Evolutionary conservation across 495 filamentous ascomycete species (phyloP), one percentile per base, ranked within the genome.

Genomic region (Elaphomyces granulatus): DNA sequence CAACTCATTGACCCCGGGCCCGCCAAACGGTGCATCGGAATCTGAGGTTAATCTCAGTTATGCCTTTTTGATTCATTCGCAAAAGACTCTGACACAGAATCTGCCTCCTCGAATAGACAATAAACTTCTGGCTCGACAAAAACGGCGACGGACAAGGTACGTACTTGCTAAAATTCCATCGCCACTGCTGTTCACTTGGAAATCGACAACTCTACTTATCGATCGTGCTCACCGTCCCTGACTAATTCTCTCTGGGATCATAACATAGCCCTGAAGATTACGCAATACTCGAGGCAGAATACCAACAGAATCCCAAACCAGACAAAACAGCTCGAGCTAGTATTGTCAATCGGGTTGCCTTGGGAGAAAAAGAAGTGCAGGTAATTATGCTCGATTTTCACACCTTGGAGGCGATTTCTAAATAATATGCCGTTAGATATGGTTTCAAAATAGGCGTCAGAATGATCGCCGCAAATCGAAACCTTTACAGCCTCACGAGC

Each of bases 401-500:
- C n/a, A n/a, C n/a, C n/a, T 15, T n/a, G n/a, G 33, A 21, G 7
- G 15, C 18, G 28, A 30, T 36, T 4, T 36, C 19, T 34, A 12
- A 38, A 40, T 47, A 43, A 47, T 36, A 42, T 41, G 18, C 9
- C 12, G 16, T 8, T 55, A 98, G 90, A 94, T 99, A 49, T 99
- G 92, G 92, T 99, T 99, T 60, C 92, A 96, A 55, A 99, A 99
- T 50, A 78, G 87, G 54, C 75, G 92, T 44, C 92, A 99, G 55
- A 93, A 87, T 60, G 80, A 87, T 51, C 76, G 92, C 40, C 75
- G 92, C 41, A 93, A 88, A 66, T 82, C 86, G 39, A 81, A 84
- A 44, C 90, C 90, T 18, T 67, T 94, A 15, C 71, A 85, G 20
- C 78, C 83, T 16, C 77, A 92, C 51, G 85, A 94, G 57, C 72